Evolutionary conservation across 352 stramenopile genomes (phyloP).

Genomic region (Phytophthora cryptogea): DNA sequence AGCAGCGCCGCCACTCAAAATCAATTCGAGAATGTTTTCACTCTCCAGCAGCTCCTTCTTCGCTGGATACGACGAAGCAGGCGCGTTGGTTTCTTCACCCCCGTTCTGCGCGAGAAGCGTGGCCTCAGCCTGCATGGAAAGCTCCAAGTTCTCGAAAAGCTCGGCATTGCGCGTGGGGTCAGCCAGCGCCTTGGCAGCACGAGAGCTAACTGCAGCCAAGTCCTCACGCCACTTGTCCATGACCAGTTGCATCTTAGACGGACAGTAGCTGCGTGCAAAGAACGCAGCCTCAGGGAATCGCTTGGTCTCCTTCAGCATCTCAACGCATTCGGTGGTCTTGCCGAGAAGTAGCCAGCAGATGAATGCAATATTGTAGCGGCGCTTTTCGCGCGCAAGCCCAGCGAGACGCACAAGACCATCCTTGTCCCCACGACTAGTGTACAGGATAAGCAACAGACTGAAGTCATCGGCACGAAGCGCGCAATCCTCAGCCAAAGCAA

Average conservation of each 20-base stretch:
- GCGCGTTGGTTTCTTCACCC: conserved; percentile 45
- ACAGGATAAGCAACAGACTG: conserved; percentile 96
- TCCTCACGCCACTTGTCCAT: conserved; percentile 97
- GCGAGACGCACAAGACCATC: conserved; percentile 92
- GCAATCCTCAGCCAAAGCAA: conserved; percentile 95
- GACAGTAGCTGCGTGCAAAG: conserved; percentile 98
- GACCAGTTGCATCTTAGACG: conserved; percentile 94
- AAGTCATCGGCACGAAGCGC: conserved; percentile 96
- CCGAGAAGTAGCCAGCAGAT: conserved; percentile 95
- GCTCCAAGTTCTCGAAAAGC: conserved; percentile 96
- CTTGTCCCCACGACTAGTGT: conserved; percentile 95
- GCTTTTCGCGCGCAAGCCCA: conserved; percentile 81
- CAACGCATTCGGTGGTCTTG: conserved; percentile 95
- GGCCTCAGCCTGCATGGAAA: conserved; percentile 94
- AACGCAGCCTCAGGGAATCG: conserved; percentile 98
- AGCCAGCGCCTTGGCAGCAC: conserved; percentile 95
- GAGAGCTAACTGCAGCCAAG: conserved; percentile 80
- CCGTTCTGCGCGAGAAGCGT: conserved; percentile 87
- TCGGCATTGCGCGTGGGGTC: conserved; percentile 92
- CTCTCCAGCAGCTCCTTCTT: conserved; percentile 68
- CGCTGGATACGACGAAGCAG: conserved; percentile 79
- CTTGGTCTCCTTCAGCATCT: conserved; percentile 95
- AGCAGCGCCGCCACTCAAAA: conserved; percentile 40
- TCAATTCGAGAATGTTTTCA: conserved; percentile 56
- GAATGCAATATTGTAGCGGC: conserved; percentile 97